These are phyloP conservation scores for Globisporangium cystogenes DNA, from an alignment of 352 stramenopile genomes.

Conservation along the genomic window DNA sequence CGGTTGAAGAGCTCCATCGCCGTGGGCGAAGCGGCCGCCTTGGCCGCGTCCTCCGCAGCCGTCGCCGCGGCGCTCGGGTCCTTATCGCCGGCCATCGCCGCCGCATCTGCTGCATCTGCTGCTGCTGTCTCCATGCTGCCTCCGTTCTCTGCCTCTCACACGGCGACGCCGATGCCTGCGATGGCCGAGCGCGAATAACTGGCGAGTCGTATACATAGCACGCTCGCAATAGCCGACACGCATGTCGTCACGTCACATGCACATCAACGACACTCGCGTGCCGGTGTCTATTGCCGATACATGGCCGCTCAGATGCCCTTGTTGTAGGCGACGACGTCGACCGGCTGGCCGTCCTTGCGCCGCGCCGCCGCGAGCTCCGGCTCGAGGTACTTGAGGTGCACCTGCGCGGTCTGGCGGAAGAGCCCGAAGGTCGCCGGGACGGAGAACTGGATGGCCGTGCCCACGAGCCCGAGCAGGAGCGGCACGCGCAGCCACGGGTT, in stretches of 20 bases:
- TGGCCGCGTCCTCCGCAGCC: neutral
- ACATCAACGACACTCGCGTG: neutral
- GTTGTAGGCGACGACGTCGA: slow-evolving; percentile 78
- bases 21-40: slow-evolving; percentile 8
- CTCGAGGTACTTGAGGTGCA: slow-evolving; percentile 59
- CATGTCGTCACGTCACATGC: too few relatives aligned
- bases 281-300: neutral
- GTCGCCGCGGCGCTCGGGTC: neutral
- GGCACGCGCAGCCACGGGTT: slow-evolving; percentile 61
- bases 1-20: slow-evolving; percentile 58
- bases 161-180: too few relatives aligned
- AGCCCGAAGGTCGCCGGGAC: slow-evolving; percentile 83
- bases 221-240: neutral
- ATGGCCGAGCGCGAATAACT: too few relatives aligned
- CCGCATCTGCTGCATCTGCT: neutral
- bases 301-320: slow-evolving; percentile 48
- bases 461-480: slow-evolving; percentile 60
- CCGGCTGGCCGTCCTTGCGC: slow-evolving; percentile 39
- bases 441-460: slow-evolving; percentile 75
- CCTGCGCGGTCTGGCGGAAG: slow-evolving; percentile 76
- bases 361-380: slow-evolving; percentile 37
- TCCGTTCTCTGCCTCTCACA: too few relatives aligned
- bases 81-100: neutral
- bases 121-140: slow-evolving; percentile 5
- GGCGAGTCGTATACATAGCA: too few relatives aligned